Conservation (phyloP, 2,329 filamentous ascomycete species). For the Hypoxylon sp. region DNA sequence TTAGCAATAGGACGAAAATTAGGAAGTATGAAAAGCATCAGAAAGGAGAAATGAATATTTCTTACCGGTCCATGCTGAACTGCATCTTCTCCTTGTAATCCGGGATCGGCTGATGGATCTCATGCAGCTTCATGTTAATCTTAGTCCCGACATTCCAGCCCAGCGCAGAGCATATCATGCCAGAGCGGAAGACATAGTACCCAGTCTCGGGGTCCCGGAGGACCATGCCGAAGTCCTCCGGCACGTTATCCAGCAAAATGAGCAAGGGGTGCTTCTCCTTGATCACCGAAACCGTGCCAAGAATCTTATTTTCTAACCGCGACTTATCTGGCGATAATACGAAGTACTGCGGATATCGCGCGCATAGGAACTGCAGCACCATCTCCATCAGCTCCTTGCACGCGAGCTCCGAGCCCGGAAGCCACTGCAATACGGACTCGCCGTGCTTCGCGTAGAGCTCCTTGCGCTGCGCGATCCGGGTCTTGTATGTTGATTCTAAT, state of each 20-base stretch:
- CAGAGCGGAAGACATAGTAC: constrained; percentile 80
- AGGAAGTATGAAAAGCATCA: not conserved
- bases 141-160: constrained; percentile 85
- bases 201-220: constrained; percentile 79
- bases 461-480: constrained; percentile 78
- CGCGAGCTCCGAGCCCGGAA: constrained; percentile 83
- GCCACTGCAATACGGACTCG: constrained; percentile 72
- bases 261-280: constrained; percentile 74
- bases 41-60: not conserved
- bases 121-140: constrained; percentile 77
- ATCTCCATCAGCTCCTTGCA: constrained; percentile 93
- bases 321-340: constrained; percentile 67
- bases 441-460: constrained; percentile 75
- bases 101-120: constrained; percentile 82
- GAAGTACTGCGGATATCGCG: constrained; percentile 84
- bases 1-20: not conserved
- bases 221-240: constrained; percentile 87
- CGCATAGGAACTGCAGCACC: constrained; percentile 82
- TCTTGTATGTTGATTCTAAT: constrained; percentile 79
- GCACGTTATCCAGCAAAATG: constrained; percentile 81
- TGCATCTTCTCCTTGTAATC: constrained; percentile 92
- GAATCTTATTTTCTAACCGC: constrained; percentile 77
- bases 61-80: constrained; percentile 85
- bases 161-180: constrained; percentile 82
- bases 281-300: constrained; percentile 74